A percentile compares a stretch with the other conserved stretches of the same genome.
phyloP scores from a whole-genome alignment of 139 green algal genomes.

The Auxenochlorella pyrenoidosa region DNA sequence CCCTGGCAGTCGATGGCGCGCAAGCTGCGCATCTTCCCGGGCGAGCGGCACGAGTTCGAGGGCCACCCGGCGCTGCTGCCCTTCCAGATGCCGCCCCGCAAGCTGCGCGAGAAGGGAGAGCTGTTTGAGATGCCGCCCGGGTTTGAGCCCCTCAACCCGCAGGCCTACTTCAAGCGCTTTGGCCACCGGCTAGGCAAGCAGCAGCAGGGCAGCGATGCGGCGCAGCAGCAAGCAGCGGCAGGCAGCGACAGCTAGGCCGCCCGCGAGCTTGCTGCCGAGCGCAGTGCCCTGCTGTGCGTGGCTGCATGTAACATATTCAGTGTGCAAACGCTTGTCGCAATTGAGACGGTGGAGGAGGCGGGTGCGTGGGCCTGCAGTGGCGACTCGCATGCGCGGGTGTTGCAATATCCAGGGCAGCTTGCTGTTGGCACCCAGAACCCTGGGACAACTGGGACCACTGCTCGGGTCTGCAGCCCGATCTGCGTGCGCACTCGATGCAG shows the following conservation, averaged over 20 bases:
- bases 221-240: constrained; percentile 21
- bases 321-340: no score
- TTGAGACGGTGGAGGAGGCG: no score
- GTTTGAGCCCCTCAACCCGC: constrained; percentile 79
- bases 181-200: constrained; percentile 40
- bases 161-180: constrained; percentile 55
- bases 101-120: constrained; percentile 60
- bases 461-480: no score
- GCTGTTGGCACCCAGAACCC: no score
- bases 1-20: constrained; percentile 59
- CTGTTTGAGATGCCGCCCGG: constrained; percentile 72
- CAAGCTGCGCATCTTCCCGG: constrained; percentile 87
- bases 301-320: no score
- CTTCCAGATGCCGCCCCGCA: constrained; percentile 64
- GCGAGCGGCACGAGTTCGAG: constrained; percentile 75
- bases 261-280: not conserved
- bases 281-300: not conserved
- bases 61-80: constrained; percentile 65
- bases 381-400: no score
- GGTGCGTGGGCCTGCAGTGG: no score
- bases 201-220: constrained; percentile 3
- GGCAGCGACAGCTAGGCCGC: not conserved
- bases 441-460: no score
- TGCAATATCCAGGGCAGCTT: no score
- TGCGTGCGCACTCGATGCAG: no score